Base-by-base conservation (phyloP, 352 stramenopile genomes). In the Elongisporangium prolatum region DNA sequence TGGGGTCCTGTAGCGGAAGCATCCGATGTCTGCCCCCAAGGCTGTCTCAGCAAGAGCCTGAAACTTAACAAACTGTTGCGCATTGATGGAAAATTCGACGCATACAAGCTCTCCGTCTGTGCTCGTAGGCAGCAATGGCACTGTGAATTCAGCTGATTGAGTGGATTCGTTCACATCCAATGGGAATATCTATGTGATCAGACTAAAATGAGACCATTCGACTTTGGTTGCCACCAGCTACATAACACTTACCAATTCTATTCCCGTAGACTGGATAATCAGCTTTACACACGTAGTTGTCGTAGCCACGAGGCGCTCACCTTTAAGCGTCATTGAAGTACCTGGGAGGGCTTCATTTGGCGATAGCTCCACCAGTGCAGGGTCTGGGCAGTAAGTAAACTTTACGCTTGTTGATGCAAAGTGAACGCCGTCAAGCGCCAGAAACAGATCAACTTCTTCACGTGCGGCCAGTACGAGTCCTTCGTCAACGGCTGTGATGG, bases 381-480 rank as follows among this genome's bases (percentile, higher is more conserved):
- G 70, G 0, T 34, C 21, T 0, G 49, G 18, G n/a, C 51, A 72
- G 54, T 74, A 81, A 21, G 48, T 53, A 21, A 78, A 65, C 16
- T 60, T 52, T 13, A 77, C 44, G 37, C 61, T 62, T n/a, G 64
- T 61, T 11, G 84, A 63, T 6, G 71, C 61, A 38, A 82, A 88
- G 57, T 82, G 65, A 4, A 65, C 24, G 0, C 77, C 77, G 22
- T 89, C 71, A 13, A 89, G 54, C 3, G 80, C 64, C n/a, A 86
- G 69, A 47, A 80, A 72, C 34, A 89, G 53, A 2, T 74, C 60
- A 1, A 81, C 71, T 61, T 86, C 73, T 69, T 86, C 69, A 44
- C 55, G 56, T 4, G 60, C 66, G 0, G 54, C 67, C 21, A 77
- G 54, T 1, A 71, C 48, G 48, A 72, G 68, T 6, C 55, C 62